A percentile compares a stretch with the other conserved stretches of the same genome.
phyloP scores from a whole-genome alignment of 1,139 yeast genomes.

The Kazachstania sp. region DNA sequence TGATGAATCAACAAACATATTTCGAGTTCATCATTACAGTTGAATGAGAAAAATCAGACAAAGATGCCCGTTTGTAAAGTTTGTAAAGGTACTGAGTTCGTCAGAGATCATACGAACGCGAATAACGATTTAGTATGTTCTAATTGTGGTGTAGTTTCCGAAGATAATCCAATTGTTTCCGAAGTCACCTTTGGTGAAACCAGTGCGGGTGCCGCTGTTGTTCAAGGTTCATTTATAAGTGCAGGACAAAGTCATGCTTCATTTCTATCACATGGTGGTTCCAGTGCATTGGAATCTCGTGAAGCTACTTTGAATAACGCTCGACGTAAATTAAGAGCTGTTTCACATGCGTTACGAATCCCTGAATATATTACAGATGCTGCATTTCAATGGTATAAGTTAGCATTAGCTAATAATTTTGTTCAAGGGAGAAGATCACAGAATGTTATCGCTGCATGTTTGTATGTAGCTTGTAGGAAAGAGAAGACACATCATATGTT shows the following conservation, averaged over 20 bases:
- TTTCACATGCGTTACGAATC: conserved; percentile 69
- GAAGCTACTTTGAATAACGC: conserved; percentile 85
- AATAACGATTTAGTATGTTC: conserved; percentile 74
- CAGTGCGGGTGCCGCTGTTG: conserved; percentile 88
- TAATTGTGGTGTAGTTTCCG: conserved; percentile 77
- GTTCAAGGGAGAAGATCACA: conserved; percentile 95
- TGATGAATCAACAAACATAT: too few species aligned
- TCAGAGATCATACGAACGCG: conserved; percentile 46
- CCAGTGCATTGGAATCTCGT: conserved; percentile 70
- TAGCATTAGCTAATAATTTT: conserved; percentile 78
- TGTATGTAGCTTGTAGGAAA: conserved; percentile 88
- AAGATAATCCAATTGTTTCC: conserved; percentile 89
- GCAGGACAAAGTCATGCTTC: conserved; percentile 79
- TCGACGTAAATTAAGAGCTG: conserved; percentile 61
- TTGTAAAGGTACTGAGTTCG: conserved; percentile 43
- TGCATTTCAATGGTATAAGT: conserved; percentile 80
- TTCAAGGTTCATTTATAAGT: conserved; percentile 88
- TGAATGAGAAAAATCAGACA: too few species aligned
- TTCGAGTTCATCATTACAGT: too few species aligned
- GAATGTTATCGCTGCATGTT: conserved; percentile 89
- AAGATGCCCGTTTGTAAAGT: conserved; percentile 31
- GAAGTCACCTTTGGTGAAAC: conserved; percentile 93
- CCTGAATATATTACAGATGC: conserved; percentile 81
- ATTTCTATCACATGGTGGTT: conserved; percentile 45
- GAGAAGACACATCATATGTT: conserved; percentile 90